Conservation (phyloP, 441 rosid species). For the Metrosideros polymorpha region DNA sequence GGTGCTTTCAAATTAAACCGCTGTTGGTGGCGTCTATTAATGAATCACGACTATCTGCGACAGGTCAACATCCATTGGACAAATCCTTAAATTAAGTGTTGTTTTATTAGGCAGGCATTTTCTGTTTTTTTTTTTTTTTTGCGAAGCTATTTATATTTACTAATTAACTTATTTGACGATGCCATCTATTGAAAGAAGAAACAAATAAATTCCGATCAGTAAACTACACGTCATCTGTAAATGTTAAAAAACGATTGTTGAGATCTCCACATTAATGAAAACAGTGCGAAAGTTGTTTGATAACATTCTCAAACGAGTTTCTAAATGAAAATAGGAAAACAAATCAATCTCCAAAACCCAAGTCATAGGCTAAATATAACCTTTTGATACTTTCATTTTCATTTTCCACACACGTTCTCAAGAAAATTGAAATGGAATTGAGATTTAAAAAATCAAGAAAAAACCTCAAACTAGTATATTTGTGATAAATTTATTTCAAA, state of each 20-base stretch:
- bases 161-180: neutral
- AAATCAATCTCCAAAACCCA: neutral
- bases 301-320: neutral
- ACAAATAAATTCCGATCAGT: neutral
- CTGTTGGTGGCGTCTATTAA: neutral
- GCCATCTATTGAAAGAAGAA: neutral
- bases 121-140: neutral
- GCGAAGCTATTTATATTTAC: neutral
- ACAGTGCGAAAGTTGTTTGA: neutral
- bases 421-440: neutral
- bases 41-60: neutral
- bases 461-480: too few relatives aligned
- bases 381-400: neutral
- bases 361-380: neutral
- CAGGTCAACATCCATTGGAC: too few relatives aligned
- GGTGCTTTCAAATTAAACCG: neutral
- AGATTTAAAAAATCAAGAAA: neutral
- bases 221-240: neutral
- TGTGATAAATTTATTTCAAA: too few relatives aligned
- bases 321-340: neutral
- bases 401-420: neutral
- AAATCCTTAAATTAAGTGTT: neutral
- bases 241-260: neutral
- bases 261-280: neutral
- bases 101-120: neutral